Base-by-base conservation (phyloP, 805 yeast genomes). In the Sungouiella blattae region DNA sequence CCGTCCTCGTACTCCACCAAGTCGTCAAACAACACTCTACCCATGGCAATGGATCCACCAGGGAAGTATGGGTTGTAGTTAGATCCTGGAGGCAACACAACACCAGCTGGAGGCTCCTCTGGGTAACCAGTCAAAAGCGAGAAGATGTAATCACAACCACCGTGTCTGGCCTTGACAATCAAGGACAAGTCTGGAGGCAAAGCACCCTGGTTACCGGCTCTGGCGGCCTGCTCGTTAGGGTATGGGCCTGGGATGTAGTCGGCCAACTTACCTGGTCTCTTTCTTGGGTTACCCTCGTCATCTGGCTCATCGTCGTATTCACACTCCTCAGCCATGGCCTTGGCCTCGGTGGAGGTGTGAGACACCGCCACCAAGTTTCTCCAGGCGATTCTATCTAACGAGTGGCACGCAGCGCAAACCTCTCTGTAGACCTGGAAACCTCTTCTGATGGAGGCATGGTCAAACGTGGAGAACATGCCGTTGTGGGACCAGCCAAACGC, bases 11-110 rank as follows among this genome's bases (percentile, higher is more conserved):
- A 93, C 75, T 93, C 98, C 47, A 93, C 98, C 59, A 93, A 76
- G 49, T 87, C 98, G 62, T 93, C 98, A 54, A 89, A 93, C 65
- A 93, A 76, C 41, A 91, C 98, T 74, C 98, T 86, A 62, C 87
- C 98, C 98, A 93, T 93, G 53, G 96, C 98, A 73, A 93, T 91
- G 28, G 97, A 77, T 50, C 98, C 98, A 71, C 98, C 98, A 64
- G 98, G 98, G 96, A 93, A 93, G 77, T 93, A 93, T 59, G 98
- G 98, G 78, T 93, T 93, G 73, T 93, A 93, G 82, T 93, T 93
- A 44, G 95, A 67, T 47, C 98, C 98, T 44, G 87, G 84, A 40
- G 98, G 94, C 55, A 93, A 75, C 34, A 65, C 75, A 42, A 87
- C 96, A 74, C 98, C 98, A 21, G 96, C 98, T 52, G 98, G 98